Percentiles rank a stretch among this genome's conserved stretches.
Conservation (phyloP, 176 grass and related monocot genomes). For the Pontederia paniculata region DNA sequence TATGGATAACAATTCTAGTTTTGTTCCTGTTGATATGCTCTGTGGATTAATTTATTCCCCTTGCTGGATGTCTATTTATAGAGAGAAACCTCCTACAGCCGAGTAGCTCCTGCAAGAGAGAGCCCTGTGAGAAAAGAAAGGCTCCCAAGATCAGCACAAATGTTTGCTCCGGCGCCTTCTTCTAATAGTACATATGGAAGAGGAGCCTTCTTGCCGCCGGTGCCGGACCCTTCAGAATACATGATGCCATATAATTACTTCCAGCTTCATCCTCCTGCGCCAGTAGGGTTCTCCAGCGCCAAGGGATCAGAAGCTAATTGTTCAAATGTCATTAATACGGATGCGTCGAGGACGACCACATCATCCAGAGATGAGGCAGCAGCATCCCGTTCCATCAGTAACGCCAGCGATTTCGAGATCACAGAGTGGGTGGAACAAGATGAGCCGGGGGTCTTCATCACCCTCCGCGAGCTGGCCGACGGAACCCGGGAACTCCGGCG, state of each 20-base stretch:
- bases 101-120: constrained; percentile 18
- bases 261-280: neutral
- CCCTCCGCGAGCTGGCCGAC: constrained; percentile 54
- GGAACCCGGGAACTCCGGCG: constrained; percentile 64
- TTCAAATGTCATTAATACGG: neutral
- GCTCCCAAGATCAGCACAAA: too few relatives aligned
- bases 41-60: constrained; percentile 1
- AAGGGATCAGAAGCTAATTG: constrained; percentile 8
- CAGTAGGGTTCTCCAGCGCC: neutral
- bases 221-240: constrained; percentile 46
- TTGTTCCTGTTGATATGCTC: too few relatives aligned
- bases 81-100: constrained; percentile 46
- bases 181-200: neutral
- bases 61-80: constrained; percentile 1
- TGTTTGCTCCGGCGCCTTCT: neutral
- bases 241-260: constrained; percentile 28
- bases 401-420: constrained; percentile 62
- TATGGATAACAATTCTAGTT: neutral
- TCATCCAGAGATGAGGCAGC: constrained; percentile 38
- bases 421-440: constrained; percentile 63
- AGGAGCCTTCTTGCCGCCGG: constrained; percentile 19
- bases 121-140: neutral
- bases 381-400: constrained; percentile 41
- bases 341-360: constrained; percentile 42
- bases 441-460: constrained; percentile 68